Evolutionary conservation across 2,329 filamentous ascomycete genomes (phyloP).

Genomic region (Fusarium neocosmosporiellum): DNA sequence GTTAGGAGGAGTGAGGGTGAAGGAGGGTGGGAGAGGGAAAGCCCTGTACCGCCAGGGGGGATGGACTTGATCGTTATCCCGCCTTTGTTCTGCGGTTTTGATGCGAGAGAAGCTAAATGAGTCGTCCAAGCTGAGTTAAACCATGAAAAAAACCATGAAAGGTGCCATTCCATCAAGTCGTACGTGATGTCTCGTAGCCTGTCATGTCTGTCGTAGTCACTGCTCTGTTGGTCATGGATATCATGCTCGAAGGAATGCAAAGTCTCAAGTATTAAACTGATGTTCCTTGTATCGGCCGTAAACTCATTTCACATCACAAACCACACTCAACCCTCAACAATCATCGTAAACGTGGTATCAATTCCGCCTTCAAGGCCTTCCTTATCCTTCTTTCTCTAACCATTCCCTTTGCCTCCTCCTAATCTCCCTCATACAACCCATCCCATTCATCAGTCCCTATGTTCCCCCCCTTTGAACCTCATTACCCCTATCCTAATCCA

Average conservation of each 20-base stretch:
- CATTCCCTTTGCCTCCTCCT: constrained; percentile 10
- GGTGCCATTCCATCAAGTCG: constrained; percentile 16
- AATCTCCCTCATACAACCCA: constrained; percentile 1
- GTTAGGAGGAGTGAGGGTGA: neutral
- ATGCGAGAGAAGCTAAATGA: constrained; percentile 44
- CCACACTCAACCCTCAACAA: neutral
- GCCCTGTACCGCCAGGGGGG: constrained; percentile 92
- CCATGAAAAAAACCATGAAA: constrained; percentile 34
- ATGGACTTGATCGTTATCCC: constrained; percentile 91
- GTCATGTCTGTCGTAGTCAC: neutral
- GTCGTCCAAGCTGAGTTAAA: constrained; percentile 37
- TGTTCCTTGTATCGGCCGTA: neutral
- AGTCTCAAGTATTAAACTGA: neutral
- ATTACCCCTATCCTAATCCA: constrained; percentile 22
- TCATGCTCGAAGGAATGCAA: neutral
- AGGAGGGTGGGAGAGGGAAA: constrained; percentile 79
- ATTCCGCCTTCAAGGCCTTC: constrained; percentile 32
- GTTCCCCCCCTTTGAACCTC: neutral
- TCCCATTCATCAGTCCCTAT: constrained; percentile 12
- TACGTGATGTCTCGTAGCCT: neutral
- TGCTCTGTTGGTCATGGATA: neutral
- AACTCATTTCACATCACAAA: neutral
- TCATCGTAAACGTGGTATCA: constrained; percentile 40
- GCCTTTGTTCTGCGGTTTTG: constrained; percentile 51
- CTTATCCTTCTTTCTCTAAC: constrained; percentile 23